Evolutionary conservation across 1,139 yeast genomes (phyloP).

Genomic region (Lodderomyces pseudojiufengensis): DNA sequence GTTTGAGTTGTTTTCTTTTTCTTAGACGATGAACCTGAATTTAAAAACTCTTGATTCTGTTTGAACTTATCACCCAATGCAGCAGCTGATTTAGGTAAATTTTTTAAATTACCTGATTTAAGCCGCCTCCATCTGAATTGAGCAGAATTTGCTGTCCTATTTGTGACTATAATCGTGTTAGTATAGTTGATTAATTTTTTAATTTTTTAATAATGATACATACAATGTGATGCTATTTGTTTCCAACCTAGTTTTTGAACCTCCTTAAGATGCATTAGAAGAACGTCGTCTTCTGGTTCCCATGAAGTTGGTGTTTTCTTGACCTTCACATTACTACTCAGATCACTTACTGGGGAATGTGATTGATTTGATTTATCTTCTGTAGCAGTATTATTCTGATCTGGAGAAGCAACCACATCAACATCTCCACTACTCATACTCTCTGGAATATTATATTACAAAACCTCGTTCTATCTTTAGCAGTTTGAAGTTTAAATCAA

Average conservation of each 20-base stretch:
- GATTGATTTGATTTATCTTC: conserved; percentile 1
- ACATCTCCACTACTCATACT: conserved; percentile 1
- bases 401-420: background rate
- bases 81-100: conserved; percentile 46
- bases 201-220: conserved; percentile 21
- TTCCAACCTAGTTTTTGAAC: conserved; percentile 74
- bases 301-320: conserved; percentile 63
- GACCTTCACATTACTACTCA: conserved; percentile 18
- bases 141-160: conserved; percentile 75
- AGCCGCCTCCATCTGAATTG: conserved; percentile 78
- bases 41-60: conserved; percentile 10
- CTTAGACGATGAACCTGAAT: conserved; percentile 13
- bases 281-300: conserved; percentile 70
- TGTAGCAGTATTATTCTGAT: background rate
- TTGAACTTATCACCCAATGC: conserved; percentile 17
- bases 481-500: too few species aligned
- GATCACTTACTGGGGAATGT: conserved; percentile 6
- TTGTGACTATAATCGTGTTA: conserved; percentile 26
- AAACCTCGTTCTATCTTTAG: too few species aligned
- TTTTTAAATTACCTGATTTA: conserved; percentile 59
- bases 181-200: too few species aligned
- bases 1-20: conserved; percentile 22
- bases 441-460: too few species aligned
- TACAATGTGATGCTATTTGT: conserved; percentile 60
- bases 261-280: conserved; percentile 67